A percentile compares a stretch with the other conserved stretches of the same genome.
phyloP scores from a whole-genome alignment of 306 rosid genomes.

The Pyrus bretschneideri region DNA sequence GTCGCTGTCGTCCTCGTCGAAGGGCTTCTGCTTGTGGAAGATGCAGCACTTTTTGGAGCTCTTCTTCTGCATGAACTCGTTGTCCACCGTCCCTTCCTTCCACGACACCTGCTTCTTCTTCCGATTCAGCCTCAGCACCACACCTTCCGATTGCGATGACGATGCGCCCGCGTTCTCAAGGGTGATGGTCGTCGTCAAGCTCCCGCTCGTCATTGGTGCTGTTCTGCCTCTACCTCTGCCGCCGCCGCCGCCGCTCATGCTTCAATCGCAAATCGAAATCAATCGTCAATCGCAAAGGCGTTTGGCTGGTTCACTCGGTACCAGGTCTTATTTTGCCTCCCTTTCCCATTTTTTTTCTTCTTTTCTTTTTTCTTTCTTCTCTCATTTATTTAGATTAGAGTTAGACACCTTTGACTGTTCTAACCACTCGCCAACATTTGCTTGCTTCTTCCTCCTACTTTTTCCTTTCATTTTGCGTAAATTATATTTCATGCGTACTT shows the following conservation, averaged over 20 bases:
- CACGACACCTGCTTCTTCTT: conserved; percentile 85
- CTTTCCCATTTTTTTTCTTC: no score
- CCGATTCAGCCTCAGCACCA: conserved; percentile 64
- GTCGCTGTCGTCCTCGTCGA: conserved; percentile 86
- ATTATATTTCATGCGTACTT: no score
- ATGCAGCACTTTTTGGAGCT: conserved; percentile 96
- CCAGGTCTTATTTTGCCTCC: neutral
- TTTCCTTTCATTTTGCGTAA: no score
- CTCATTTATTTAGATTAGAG: no score
- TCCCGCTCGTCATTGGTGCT: neutral
- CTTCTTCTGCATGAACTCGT: conserved; percentile 94
- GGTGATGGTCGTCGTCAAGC: conserved; percentile 46
- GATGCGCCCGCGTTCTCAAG: conserved; percentile 29
- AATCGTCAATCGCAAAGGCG: neutral
- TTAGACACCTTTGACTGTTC: neutral
- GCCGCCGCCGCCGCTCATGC: conserved; percentile 10
- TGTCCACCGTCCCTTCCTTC: conserved; percentile 94
- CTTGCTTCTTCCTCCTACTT: neutral
- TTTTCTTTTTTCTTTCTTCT: no score
- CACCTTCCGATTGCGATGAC: conserved; percentile 40
- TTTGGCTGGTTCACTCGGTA: neutral
- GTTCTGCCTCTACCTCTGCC: neutral
- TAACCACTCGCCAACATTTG: neutral
- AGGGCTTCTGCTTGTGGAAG: conserved; percentile 75
- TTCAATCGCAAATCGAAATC: neutral